phyloP scores from a whole-genome alignment of 2,329 filamentous ascomycete genomes.

The Emmonsiellopsis sp. region DNA sequence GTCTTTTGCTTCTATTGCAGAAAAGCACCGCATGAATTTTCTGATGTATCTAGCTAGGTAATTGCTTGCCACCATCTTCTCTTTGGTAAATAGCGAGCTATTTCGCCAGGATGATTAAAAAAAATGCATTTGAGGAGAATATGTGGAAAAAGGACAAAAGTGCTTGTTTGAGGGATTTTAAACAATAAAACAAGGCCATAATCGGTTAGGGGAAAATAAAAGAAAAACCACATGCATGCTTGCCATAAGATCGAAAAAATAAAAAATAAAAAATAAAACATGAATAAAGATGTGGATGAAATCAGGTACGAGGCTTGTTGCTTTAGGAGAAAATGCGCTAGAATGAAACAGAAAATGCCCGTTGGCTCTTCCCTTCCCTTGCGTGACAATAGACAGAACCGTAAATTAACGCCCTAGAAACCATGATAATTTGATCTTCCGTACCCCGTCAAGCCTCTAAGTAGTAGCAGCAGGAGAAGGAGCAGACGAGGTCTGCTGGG shows the following conservation, averaged over 20 bases:
- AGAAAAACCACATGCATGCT: neutral
- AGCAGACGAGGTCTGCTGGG: conserved; percentile 18
- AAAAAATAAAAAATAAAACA: conserved; percentile 17
- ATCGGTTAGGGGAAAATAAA: neutral
- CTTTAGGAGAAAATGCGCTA: neutral
- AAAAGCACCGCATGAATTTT: too few relatives aligned
- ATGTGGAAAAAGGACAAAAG: neutral
- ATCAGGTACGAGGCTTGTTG: neutral
- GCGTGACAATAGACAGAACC: conserved; percentile 1
- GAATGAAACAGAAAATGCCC: neutral
- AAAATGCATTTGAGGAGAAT: too few relatives aligned
- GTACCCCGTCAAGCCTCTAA: neutral
- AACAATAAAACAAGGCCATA: too few relatives aligned
- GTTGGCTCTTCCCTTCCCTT: neutral
- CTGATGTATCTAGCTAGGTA: too few relatives aligned
- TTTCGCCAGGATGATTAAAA: too few relatives aligned
- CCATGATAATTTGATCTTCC: neutral
- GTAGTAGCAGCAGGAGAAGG: conserved; percentile 5
- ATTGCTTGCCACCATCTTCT: too few relatives aligned
- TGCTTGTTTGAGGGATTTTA: too few relatives aligned
- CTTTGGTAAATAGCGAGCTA: too few relatives aligned
- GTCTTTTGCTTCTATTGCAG: too few relatives aligned
- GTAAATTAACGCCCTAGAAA: neutral
- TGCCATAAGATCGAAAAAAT: conserved; percentile 8
- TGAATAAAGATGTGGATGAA: conserved; percentile 7